Evolutionary conservation across 2,329 filamentous ascomycete genomes (phyloP).

Genomic region (Clonostachys sp.): DNA sequence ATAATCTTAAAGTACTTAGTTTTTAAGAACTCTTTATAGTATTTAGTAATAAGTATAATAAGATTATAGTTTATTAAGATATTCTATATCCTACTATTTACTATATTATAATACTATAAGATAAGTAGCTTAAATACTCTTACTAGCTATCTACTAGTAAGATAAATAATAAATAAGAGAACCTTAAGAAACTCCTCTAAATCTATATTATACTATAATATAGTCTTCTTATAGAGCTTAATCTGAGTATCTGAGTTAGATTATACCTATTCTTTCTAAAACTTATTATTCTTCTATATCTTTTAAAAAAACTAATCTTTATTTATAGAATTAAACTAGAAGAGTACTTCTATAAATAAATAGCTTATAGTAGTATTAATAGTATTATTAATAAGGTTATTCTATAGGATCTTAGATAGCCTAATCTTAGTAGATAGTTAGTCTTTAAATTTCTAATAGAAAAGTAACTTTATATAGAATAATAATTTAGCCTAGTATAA

Average conservation of each 20-base stretch:
- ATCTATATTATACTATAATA: neutral
- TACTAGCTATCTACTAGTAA: too few species aligned
- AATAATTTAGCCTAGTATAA: neutral
- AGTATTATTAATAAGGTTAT: slow-evolving; percentile 1
- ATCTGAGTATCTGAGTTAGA: neutral
- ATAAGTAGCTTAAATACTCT: neutral
- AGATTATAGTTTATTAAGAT: neutral
- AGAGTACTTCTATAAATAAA: neutral
- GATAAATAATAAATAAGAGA: too few species aligned
- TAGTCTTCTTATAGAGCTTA: neutral
- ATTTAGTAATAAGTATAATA: slow-evolving; percentile 1
- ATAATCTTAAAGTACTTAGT: neutral
- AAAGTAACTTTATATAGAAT: neutral
- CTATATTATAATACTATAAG: slow-evolving; percentile 1
- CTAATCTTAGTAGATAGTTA: neutral
- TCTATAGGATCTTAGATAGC: neutral
- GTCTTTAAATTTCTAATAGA: neutral
- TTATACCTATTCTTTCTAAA: neutral
- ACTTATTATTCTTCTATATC: neutral
- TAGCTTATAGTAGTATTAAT: neutral
- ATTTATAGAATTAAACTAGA: neutral
- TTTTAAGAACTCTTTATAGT: slow-evolving; percentile 1
- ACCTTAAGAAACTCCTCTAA: neutral
- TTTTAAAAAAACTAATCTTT: neutral
- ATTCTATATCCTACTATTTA: slow-evolving; percentile 1